Conservation (phyloP, 2,329 filamentous ascomycete species). For the Pyrenophora seminiperda region DNA sequence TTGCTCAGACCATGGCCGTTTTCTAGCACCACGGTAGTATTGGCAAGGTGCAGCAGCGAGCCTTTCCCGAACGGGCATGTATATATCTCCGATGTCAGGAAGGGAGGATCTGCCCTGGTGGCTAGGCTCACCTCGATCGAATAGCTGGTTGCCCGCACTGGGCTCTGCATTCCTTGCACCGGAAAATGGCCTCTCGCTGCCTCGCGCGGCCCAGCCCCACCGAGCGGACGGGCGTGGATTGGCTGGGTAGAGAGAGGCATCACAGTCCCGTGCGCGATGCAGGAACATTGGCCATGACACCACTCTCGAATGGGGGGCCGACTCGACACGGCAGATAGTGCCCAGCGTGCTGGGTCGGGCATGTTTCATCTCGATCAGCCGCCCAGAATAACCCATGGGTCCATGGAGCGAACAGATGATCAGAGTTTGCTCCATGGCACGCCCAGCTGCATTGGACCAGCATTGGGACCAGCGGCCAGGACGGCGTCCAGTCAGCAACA, state of each 20-base stretch:
- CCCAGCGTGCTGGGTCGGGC: constrained; percentile 38
- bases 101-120: constrained; percentile 44
- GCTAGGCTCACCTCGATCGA: constrained; percentile 44
- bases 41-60: constrained; percentile 55
- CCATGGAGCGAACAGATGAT: constrained; percentile 47
- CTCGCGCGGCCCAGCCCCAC: constrained; percentile 30
- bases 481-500: constrained; percentile 38
- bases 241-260: constrained; percentile 38
- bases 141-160: constrained; percentile 43
- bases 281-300: constrained; percentile 51
- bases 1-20: constrained; percentile 53
- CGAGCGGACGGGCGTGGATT: constrained; percentile 31
- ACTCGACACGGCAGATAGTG: constrained; percentile 46
- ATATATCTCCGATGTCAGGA: constrained; percentile 51
- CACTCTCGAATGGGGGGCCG: constrained; percentile 39
- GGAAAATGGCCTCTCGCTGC: constrained; percentile 32
- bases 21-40: constrained; percentile 53
- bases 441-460: constrained; percentile 30
- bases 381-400: constrained; percentile 45
- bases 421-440: constrained; percentile 38
- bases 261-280: constrained; percentile 48
- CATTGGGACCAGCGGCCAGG: no score
- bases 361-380: constrained; percentile 49
- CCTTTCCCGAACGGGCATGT: constrained; percentile 49
- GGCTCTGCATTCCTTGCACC: constrained; percentile 49